phyloP scores from a whole-genome alignment of 768 basidiomycete species.

The Lactifluus volemus region DNA sequence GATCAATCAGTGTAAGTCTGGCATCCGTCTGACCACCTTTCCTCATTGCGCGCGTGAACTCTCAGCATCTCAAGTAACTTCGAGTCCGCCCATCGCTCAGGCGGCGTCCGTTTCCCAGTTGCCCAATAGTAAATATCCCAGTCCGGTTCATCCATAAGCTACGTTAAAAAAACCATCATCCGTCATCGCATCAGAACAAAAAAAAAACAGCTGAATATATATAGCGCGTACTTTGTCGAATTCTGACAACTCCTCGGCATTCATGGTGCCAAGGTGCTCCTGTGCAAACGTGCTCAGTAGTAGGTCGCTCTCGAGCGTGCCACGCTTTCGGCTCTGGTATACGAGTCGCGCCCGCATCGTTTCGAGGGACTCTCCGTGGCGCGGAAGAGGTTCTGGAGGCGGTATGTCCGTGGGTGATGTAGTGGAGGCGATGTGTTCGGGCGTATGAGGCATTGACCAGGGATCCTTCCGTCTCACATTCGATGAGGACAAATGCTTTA shows the following conservation, averaged over 20 bases:
- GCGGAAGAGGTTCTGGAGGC: conserved; percentile 55
- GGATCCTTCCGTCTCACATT: conserved; percentile 37
- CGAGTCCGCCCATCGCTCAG: conserved; percentile 63
- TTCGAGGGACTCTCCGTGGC: conserved; percentile 49
- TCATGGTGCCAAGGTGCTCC: conserved; percentile 63
- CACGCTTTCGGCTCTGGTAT: conserved; percentile 87
- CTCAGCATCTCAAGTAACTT: conserved; percentile 57
- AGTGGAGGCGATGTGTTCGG: conserved; percentile 62
- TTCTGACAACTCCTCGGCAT: conserved; percentile 61
- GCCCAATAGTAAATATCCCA: conserved; percentile 99
- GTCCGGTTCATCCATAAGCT: conserved; percentile 89
- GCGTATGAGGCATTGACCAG: conserved; percentile 71
- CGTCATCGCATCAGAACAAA: background rate
- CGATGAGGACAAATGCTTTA: background rate
- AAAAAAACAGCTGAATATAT: background rate
- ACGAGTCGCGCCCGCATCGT: conserved; percentile 76
- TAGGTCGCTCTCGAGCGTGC: conserved; percentile 89
- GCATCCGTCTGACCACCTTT: conserved; percentile 90
- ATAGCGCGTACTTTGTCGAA: conserved; percentile 71
- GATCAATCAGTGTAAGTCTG: conserved; percentile 38
- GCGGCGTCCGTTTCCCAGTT: conserved; percentile 71
- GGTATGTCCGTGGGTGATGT: conserved; percentile 30
- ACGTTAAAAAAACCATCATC: background rate
- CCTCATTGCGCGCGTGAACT: conserved; percentile 84
- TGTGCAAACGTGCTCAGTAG: conserved; percentile 92